These are phyloP conservation scores for Saposhnikovia divaricata DNA, from an alignment of 129 eudicot genomes.

Conservation along the genomic window DNA sequence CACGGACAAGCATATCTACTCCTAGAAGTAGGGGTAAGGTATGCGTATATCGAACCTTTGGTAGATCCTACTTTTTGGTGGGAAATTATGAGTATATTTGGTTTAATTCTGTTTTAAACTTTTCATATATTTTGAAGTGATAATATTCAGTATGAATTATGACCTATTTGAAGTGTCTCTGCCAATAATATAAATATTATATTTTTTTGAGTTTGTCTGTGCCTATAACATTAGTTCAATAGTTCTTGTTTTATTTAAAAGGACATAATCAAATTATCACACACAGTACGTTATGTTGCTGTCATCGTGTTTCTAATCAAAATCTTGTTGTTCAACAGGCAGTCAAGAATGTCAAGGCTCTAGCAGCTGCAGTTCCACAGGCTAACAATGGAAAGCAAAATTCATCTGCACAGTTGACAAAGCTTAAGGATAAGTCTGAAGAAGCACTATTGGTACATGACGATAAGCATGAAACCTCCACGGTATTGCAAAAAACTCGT, in stretches of 20 bases:
- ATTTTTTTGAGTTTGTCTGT: background rate
- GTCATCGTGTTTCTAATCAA: background rate
- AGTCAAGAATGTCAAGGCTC: slow-evolving; percentile 63
- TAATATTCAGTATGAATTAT: background rate
- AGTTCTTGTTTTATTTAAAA: background rate
- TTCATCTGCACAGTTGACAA: slow-evolving; percentile 34
- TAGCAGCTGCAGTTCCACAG: slow-evolving; percentile 51
- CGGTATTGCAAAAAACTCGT: slow-evolving; percentile 27
- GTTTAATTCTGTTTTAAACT: background rate
- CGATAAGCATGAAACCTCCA: slow-evolving; percentile 27
- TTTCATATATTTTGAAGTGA: background rate
- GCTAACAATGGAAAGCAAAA: slow-evolving; percentile 41
- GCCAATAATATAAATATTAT: background rate
- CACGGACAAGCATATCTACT: background rate
- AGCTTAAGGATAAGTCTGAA: slow-evolving; percentile 29
- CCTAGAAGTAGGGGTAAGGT: background rate
- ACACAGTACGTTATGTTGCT: background rate
- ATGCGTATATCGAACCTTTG: background rate
- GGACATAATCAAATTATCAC: background rate
- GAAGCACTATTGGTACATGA: slow-evolving; percentile 19
- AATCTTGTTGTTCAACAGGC: slow-evolving; percentile 46
- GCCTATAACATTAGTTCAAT: background rate
- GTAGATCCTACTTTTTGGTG: background rate
- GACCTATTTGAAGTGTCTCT: background rate
- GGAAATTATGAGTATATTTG: background rate